Evolutionary conservation across 148 eudicot species (phyloP).

Genomic region (Chenopodium berlandieri): DNA sequence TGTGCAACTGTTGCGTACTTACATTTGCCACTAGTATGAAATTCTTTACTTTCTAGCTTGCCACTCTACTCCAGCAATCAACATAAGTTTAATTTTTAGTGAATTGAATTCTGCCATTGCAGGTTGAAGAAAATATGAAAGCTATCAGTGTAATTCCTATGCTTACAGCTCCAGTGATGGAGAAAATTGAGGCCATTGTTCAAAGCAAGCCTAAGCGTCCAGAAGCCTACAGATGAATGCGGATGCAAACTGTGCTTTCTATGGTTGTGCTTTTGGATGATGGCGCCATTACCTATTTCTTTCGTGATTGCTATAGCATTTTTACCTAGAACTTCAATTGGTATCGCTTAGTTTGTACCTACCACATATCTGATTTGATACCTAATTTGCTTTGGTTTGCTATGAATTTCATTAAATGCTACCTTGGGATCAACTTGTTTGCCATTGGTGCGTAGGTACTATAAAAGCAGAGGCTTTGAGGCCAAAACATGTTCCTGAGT

Average conservation of each 20-base stretch:
- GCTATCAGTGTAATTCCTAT: constrained; percentile 71
- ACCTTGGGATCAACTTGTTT: neutral
- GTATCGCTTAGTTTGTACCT: constrained; percentile 1
- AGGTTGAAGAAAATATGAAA: constrained; percentile 89
- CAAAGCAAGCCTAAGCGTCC: constrained; percentile 90
- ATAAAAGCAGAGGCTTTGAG: neutral
- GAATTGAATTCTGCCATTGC: constrained; percentile 24
- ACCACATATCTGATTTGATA: neutral
- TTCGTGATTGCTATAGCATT: neutral
- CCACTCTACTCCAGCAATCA: neutral
- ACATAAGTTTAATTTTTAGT: too few species aligned
- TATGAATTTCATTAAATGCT: neutral
- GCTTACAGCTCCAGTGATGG: constrained; percentile 70
- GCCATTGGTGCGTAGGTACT: neutral
- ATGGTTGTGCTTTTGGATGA: neutral
- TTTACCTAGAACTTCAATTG: neutral
- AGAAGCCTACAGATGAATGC: constrained; percentile 65
- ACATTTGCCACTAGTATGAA: too few species aligned
- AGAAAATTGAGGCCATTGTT: constrained; percentile 83
- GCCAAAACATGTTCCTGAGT: neutral
- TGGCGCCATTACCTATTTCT: neutral
- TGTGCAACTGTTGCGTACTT: too few species aligned
- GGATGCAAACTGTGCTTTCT: neutral
- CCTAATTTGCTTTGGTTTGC: neutral
- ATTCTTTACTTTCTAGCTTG: neutral